Conservation (phyloP, 768 basidiomycete species). For the Ramaria sp. region DNA sequence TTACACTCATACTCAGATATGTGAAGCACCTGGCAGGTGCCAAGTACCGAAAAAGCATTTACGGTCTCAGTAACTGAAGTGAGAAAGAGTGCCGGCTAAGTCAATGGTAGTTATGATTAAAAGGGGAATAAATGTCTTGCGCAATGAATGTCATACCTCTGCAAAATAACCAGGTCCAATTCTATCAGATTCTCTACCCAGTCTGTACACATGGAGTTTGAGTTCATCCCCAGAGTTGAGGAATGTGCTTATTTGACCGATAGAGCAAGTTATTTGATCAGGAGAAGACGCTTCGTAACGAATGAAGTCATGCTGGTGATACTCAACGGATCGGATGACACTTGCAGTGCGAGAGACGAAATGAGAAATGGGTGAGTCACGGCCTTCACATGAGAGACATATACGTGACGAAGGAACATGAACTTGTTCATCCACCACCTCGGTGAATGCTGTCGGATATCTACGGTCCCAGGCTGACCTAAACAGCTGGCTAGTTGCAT, state of each 20-base stretch:
- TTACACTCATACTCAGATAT: background rate
- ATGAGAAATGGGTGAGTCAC: background rate
- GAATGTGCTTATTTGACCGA: slow-evolving; percentile 1
- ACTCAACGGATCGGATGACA: background rate
- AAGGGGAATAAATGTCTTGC: background rate
- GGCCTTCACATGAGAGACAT: background rate
- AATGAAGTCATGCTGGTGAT: slow-evolving; percentile 3
- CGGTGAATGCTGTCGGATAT: background rate
- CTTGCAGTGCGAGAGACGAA: background rate
- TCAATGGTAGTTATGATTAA: background rate
- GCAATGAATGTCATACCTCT: background rate
- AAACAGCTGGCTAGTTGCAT: background rate
- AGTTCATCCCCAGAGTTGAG: background rate
- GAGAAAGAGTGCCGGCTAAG: background rate
- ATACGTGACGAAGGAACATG: background rate
- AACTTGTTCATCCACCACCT: slow-evolving; percentile 3
- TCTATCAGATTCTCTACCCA: slow-evolving; percentile 2
- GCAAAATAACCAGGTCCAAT: background rate
- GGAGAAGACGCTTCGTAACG: slow-evolving; percentile 1
- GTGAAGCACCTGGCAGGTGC: background rate
- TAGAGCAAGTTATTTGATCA: background rate
- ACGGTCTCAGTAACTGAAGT: background rate
- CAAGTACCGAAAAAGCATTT: background rate
- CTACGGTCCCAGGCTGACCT: slow-evolving; percentile 5
- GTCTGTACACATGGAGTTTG: background rate